These are phyloP conservation scores for Scopulariopsis brevicaulis DNA, from an alignment of 2,329 filamentous ascomycete genomes.

Conservation along the genomic window DNA sequence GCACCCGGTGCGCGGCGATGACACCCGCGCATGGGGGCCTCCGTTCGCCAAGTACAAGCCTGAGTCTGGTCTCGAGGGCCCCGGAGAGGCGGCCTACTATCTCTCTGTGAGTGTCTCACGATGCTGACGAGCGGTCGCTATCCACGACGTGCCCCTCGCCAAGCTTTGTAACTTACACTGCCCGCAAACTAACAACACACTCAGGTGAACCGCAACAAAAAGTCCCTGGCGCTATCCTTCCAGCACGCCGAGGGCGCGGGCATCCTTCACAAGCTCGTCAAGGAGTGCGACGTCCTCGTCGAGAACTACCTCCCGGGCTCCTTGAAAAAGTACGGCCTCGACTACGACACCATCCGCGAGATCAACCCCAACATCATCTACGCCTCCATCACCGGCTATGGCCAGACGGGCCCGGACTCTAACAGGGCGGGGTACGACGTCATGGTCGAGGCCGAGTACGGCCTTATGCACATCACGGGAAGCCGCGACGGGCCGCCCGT, in stretches of 20 bases:
- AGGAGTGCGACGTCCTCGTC: constrained; percentile 82
- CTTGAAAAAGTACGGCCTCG: constrained; percentile 81
- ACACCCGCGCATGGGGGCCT: constrained; percentile 92
- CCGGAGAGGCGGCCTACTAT: constrained; percentile 80
- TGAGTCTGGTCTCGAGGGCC: constrained; percentile 47
- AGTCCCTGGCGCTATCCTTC: constrained; percentile 85
- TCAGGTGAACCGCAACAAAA: constrained; percentile 94
- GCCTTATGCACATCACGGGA: constrained; percentile 97
- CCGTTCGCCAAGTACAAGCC: constrained; percentile 74
- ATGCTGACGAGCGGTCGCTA: not conserved
- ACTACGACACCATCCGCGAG: constrained; percentile 67
- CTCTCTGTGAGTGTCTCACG: constrained; percentile 4
- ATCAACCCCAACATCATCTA: constrained; percentile 87
- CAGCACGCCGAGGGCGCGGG: constrained; percentile 73
- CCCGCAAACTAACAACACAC: not conserved
- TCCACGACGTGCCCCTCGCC: not conserved
- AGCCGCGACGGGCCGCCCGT: constrained; percentile 79
- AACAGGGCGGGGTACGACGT: constrained; percentile 91
- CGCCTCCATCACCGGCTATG: constrained; percentile 93
- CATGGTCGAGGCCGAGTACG: constrained; percentile 98
- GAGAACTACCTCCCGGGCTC: constrained; percentile 93
- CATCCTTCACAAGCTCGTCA: constrained; percentile 75
- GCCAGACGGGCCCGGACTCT: constrained; percentile 85
- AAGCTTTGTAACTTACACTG: not conserved
- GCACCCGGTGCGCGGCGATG: constrained; percentile 82